Evolutionary conservation across 2,329 filamentous ascomycete species (phyloP), one percentile per base, ranked within the genome.

Genomic region (Penicillium janthinellum): DNA sequence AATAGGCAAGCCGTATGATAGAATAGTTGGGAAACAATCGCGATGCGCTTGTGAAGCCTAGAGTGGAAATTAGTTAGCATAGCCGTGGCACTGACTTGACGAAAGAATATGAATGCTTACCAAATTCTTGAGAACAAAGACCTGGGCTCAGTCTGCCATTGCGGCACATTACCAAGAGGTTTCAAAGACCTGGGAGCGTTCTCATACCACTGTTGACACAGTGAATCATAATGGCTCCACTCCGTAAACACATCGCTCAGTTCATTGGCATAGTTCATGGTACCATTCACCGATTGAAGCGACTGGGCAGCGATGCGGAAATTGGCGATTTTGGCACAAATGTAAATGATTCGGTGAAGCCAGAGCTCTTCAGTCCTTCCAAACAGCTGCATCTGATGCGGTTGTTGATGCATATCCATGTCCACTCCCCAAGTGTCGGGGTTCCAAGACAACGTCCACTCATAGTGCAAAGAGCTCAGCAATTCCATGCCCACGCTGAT

Each of bases 341-440:
- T 89, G 76, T 93, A 96, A 41, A 97, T 81, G 63, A 96, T 96
- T 31, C 91, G 87, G 71, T 96, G 90, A 17, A 92, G 90, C 92
- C 94, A 97, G 10, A 89, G 72, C 70, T 96, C 91, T 74, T 96
- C 92, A 39, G 86, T 82, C 11, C 88, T 89, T 6, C 81, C 69
- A n/a, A 60, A 78, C 58, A 85, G 79, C 5, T 81, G 82, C 47
- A 83, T 80, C 7, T 81, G 79, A 6, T 79, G 77, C 68, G 94
- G 89, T 67, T 90, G 80, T 6, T 81, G 79, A 5, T 79, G 78
- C 68, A 95, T 89, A 67, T 90, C 84, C 82, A 95, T 87, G 68
- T 96, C 88, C 17, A 97, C 82, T 1, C 90, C 90, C 93, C 94
- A 97, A 11, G 91, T 86, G 67, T 96, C 91, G 0, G 92, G 93